These are phyloP conservation scores for Manihot esculenta DNA, from an alignment of 441 rosid species.

Conservation along the genomic window DNA sequence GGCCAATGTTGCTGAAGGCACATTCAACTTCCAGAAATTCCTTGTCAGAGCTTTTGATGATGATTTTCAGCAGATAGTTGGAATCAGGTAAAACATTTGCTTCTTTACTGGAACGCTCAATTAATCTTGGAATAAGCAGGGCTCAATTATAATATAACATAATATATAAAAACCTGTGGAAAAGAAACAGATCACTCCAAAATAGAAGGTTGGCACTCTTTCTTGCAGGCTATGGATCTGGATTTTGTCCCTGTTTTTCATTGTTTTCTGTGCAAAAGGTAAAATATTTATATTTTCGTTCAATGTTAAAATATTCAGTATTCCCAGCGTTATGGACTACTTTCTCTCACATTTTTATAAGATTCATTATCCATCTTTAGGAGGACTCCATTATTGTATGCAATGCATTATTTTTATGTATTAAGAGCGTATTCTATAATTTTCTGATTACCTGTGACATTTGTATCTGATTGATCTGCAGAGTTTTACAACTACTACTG, in stretches of 20 bases:
- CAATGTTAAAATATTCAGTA: too few species aligned
- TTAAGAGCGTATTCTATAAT: too few species aligned
- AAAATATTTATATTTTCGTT: neutral
- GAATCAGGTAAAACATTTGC: conserved; percentile 26
- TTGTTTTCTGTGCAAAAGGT: conserved; percentile 26
- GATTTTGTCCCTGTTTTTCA: conserved; percentile 22
- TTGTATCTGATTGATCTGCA: conserved; percentile 13
- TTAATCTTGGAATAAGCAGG: neutral
- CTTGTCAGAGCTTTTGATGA: conserved; percentile 29
- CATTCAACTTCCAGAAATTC: conserved; percentile 31
- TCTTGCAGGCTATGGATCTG: conserved; percentile 29
- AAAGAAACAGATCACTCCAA: neutral
- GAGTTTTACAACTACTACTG: conserved; percentile 27
- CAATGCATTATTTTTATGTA: neutral
- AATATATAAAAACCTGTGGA: too few species aligned
- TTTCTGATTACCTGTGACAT: neutral
- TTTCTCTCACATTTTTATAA: too few species aligned
- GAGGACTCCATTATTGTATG: too few species aligned
- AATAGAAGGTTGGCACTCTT: neutral
- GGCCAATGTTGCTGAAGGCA: conserved; percentile 27
- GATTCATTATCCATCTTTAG: too few species aligned
- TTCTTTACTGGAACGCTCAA: neutral
- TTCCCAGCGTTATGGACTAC: too few species aligned
- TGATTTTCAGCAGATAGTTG: conserved; percentile 27
- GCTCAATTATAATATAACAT: too few species aligned